Conservation (phyloP, 306 rosid species). For the Begonia masoniana region DNA sequence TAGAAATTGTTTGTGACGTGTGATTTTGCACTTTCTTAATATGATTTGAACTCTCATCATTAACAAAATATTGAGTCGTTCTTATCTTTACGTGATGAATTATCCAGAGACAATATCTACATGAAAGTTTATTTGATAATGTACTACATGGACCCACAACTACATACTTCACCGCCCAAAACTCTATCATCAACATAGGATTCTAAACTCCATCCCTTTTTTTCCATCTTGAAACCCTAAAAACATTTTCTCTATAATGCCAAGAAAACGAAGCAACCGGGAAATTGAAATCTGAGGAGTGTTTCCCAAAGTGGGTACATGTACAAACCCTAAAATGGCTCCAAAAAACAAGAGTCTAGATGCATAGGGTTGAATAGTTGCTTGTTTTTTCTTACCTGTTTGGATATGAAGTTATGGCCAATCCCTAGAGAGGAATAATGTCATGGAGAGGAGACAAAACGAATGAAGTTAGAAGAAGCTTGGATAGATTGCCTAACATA, state of each 20-base stretch:
- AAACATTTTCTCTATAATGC: neutral
- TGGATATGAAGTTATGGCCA: slow-evolving; percentile 53
- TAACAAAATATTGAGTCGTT: too few relatives aligned
- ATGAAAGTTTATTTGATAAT: too few relatives aligned
- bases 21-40: too few relatives aligned
- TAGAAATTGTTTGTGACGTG: too few relatives aligned
- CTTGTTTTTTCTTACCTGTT: slow-evolving; percentile 28
- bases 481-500: slow-evolving; percentile 29
- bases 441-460: slow-evolving; percentile 25
- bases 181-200: slow-evolving; percentile 45
- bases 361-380: slow-evolving; percentile 19
- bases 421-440: slow-evolving; percentile 14
- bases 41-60: too few relatives aligned
- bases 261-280: neutral
- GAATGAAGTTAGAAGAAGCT: slow-evolving; percentile 22
- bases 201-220: slow-evolving; percentile 15
- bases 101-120: too few relatives aligned
- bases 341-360: slow-evolving; percentile 5
- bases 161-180: neutral
- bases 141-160: too few relatives aligned
- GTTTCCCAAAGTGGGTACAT: slow-evolving; percentile 19
- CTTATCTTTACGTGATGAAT: too few relatives aligned
- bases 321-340: slow-evolving; percentile 7
- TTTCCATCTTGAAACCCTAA: slow-evolving; percentile 5
- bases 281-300: slow-evolving; percentile 12